A percentile compares a stretch with the other conserved stretches of the same genome.
These are phyloP conservation scores for Scleromitrula shiraiana DNA, from an alignment of 2,329 filamentous ascomycete genomes.

Conservation along the genomic window DNA sequence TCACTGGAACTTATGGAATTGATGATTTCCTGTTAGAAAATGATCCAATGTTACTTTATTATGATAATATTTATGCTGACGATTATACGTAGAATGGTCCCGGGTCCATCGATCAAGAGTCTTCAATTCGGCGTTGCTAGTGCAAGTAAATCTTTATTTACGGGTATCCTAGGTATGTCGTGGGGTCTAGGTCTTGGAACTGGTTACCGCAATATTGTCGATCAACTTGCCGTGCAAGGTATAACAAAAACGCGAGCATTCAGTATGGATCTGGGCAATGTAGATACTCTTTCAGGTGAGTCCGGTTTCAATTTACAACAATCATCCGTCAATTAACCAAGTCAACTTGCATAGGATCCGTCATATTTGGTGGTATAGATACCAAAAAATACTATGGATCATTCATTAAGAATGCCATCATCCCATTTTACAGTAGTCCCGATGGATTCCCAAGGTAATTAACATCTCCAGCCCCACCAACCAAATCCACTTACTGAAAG, in stretches of 20 bases:
- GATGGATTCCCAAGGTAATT: constrained; percentile 12
- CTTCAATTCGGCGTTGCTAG: constrained; percentile 11
- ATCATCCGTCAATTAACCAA: neutral
- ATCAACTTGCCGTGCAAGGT: constrained; percentile 13
- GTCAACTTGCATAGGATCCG: constrained; percentile 12
- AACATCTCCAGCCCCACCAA: neutral
- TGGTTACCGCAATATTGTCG: constrained; percentile 14
- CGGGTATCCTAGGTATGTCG: constrained; percentile 12
- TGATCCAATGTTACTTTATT: neutral
- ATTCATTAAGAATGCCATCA: constrained; percentile 15
- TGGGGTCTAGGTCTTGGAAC: constrained; percentile 7
- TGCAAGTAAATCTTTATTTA: neutral
- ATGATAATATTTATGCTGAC: neutral
- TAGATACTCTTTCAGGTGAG: constrained; percentile 14
- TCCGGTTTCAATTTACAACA: neutral
- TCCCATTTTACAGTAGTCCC: constrained; percentile 11
- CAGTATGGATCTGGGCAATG: constrained; percentile 14
- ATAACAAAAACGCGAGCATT: constrained; percentile 18
- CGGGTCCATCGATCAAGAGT: constrained; percentile 2
- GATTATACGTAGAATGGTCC: neutral
- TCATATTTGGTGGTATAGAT: constrained; percentile 21
- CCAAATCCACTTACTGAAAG: constrained; percentile 4
- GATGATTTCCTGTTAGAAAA: constrained; percentile 2
- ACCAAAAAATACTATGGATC: constrained; percentile 17
- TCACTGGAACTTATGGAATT: constrained; percentile 2